Evolutionary conservation across 768 basidiomycete genomes (phyloP).

Genomic region (Brasilioporus rufonigricans): DNA sequence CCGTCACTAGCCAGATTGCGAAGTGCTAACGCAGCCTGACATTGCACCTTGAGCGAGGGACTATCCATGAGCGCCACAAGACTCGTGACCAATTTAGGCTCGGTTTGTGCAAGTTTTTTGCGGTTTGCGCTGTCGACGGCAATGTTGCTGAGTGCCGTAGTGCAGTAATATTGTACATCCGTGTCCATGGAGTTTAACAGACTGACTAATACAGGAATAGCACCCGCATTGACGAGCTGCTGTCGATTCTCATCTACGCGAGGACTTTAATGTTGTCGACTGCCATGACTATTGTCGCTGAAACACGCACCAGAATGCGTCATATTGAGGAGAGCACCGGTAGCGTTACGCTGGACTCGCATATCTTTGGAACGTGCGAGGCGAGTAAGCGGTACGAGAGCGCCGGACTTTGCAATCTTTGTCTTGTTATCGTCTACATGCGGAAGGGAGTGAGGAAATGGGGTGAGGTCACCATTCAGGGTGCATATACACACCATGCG

Average conservation of each 20-base stretch:
- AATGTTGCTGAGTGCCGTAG: constrained; percentile 96
- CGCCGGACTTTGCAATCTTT: constrained; percentile 98
- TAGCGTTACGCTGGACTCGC: constrained; percentile 98
- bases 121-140: constrained; percentile 95
- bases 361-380: constrained; percentile 98
- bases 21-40: constrained; percentile 94
- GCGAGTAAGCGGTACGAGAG: constrained; percentile 94
- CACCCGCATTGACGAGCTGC: constrained; percentile 96
- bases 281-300: background rate
- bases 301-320: constrained; percentile 84
- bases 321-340: constrained; percentile 97
- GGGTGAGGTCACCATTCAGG: constrained; percentile 1
- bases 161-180: constrained; percentile 99
- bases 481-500: constrained; percentile 68
- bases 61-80: constrained; percentile 96
- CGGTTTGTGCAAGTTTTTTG: constrained; percentile 90
- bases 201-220: constrained; percentile 94
- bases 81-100: constrained; percentile 92
- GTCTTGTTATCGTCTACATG: constrained; percentile 96
- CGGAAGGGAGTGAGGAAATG: constrained; percentile 7
- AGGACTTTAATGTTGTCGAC: constrained; percentile 4
- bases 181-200: constrained; percentile 94
- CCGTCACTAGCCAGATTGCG: constrained; percentile 97
- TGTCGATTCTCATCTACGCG: constrained; percentile 91
- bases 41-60: constrained; percentile 96